phyloP scores from a whole-genome alignment of 164 flowering plant genomes.

The Vitis rotundifolia region DNA sequence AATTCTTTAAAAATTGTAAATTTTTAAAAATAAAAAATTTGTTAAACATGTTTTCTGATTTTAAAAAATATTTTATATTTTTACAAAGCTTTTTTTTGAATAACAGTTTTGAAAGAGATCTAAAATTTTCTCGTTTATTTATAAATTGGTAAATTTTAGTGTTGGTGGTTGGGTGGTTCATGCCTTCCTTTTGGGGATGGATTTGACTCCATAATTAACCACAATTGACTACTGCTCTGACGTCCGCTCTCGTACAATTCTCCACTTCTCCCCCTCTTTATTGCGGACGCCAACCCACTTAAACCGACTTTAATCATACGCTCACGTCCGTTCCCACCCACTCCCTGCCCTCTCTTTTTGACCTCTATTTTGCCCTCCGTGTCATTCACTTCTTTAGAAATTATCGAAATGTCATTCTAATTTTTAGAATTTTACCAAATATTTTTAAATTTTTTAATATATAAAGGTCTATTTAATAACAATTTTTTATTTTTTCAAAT shows the following conservation, averaged over 20 bases:
- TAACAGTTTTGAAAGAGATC: too few relatives aligned
- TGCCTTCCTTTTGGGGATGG: background rate
- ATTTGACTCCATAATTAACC: constrained; percentile 13
- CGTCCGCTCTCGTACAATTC: background rate
- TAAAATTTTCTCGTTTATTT: background rate
- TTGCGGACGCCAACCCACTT: constrained; percentile 16
- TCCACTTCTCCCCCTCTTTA: background rate
- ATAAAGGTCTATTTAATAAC: too few relatives aligned
- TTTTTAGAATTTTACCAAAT: too few relatives aligned
- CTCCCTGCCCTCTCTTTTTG: background rate
- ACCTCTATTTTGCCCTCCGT: too few relatives aligned
- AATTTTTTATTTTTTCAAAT: too few relatives aligned
- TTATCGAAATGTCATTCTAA: too few relatives aligned
- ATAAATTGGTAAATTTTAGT: background rate
- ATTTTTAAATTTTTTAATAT: too few relatives aligned
- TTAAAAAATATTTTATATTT: too few relatives aligned
- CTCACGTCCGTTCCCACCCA: constrained; percentile 6
- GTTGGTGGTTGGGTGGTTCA: background rate
- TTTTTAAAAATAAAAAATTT: too few relatives aligned
- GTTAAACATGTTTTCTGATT: too few relatives aligned
- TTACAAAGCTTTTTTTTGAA: background rate
- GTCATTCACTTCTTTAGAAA: too few relatives aligned
- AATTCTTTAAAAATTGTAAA: too few relatives aligned
- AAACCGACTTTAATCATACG: constrained; percentile 7
- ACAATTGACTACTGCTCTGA: constrained; percentile 8